These are phyloP conservation scores for Fusarium brevicatenulatum DNA, from an alignment of 2,329 filamentous ascomycete species.

Conservation along the genomic window DNA sequence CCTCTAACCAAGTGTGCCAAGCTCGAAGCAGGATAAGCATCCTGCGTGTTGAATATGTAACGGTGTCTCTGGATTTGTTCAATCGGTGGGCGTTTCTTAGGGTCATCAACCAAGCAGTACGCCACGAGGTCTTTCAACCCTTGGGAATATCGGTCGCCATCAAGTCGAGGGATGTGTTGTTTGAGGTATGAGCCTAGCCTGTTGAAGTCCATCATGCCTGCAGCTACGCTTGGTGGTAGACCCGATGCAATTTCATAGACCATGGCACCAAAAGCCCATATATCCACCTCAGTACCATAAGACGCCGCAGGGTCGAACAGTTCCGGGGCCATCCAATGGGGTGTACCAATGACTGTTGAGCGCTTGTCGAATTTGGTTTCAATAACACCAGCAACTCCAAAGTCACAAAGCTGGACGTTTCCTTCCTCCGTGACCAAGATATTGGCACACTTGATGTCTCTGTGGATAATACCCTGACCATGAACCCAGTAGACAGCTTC, in stretches of 20 bases:
- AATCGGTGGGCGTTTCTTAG: constrained; percentile 74
- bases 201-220: constrained; percentile 58
- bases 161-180: constrained; percentile 72
- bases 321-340: constrained; percentile 89
- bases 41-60: constrained; percentile 72
- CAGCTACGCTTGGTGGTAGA: constrained; percentile 73
- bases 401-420: constrained; percentile 83
- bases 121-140: constrained; percentile 75
- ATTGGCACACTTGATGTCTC: constrained; percentile 81
- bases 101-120: constrained; percentile 77
- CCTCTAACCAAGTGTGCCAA: constrained; percentile 74
- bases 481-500: constrained; percentile 76
- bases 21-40: constrained; percentile 70
- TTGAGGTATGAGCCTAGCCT: constrained; percentile 68
- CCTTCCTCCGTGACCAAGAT: constrained; percentile 82
- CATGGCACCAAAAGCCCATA: constrained; percentile 87
- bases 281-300: constrained; percentile 79
- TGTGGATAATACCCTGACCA: constrained; percentile 74
- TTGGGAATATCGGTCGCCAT: constrained; percentile 76
- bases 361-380: constrained; percentile 81
- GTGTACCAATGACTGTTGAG: constrained; percentile 83
- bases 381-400: constrained; percentile 82
- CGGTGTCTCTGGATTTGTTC: constrained; percentile 75
- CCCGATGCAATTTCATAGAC: constrained; percentile 85
- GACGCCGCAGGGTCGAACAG: constrained; percentile 72